Percentiles rank a stretch among this genome's conserved stretches.
Conservation (phyloP, 75 land plant genomes). For the Pinus taeda region DNA sequence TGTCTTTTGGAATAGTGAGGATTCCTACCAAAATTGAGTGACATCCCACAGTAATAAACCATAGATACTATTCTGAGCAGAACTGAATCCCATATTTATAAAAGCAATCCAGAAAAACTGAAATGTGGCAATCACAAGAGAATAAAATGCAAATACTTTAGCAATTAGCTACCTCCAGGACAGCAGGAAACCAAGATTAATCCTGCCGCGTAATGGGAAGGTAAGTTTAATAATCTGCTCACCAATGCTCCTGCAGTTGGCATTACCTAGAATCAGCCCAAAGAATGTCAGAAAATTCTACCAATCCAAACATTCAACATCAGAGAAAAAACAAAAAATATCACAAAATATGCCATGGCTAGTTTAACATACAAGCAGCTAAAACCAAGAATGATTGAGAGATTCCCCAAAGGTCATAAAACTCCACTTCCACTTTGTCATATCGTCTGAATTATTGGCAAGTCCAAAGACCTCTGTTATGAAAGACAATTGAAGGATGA, state of each 20-base stretch:
- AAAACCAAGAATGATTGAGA: background rate
- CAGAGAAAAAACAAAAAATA: background rate
- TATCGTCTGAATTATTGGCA: background rate
- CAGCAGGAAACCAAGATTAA: constrained; percentile 83
- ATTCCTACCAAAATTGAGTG: background rate
- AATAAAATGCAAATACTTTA: constrained; percentile 4
- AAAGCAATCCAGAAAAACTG: background rate
- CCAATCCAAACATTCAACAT: background rate
- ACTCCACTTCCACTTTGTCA: background rate
- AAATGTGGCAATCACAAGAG: background rate
- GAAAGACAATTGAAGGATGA: background rate
- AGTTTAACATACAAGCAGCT: background rate
- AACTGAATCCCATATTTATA: background rate
- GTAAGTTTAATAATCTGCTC: constrained; percentile 63
- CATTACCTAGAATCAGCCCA: constrained; percentile 60
- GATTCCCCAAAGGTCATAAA: background rate
- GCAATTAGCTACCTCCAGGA: constrained; percentile 71
- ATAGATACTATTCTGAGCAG: background rate
- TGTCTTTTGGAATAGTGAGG: background rate
- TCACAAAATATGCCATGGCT: background rate
- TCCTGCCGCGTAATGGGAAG: constrained; percentile 92
- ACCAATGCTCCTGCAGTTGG: constrained; percentile 71
- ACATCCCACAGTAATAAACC: constrained; percentile 7
- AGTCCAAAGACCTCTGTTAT: background rate
- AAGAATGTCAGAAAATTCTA: constrained; percentile 1